Percentiles rank a stretch among this genome's conserved stretches.
phyloP scores from a whole-genome alignment of 805 yeast species.

The Pichia nakasei region DNA sequence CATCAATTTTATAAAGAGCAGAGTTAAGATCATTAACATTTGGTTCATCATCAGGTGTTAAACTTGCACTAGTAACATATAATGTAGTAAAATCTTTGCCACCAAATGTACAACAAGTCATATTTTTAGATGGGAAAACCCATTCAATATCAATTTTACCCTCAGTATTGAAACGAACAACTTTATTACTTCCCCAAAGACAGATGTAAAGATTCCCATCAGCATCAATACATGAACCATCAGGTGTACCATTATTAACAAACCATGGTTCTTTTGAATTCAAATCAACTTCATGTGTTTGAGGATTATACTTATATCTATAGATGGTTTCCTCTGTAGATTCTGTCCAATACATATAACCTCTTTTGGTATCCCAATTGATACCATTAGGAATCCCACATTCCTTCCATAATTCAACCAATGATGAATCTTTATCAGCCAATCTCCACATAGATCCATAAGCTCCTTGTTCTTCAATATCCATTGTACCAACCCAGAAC shows the following conservation, averaged over 20 bases:
- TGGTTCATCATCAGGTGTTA: constrained; percentile 22
- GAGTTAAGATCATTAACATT: constrained; percentile 49
- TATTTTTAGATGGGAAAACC: constrained; percentile 47
- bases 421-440: constrained; percentile 16
- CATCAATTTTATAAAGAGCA: constrained; percentile 39
- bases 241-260: constrained; percentile 44
- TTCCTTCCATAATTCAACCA: constrained; percentile 26
- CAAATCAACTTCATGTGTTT: constrained; percentile 25
- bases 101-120: constrained; percentile 64
- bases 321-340: constrained; percentile 40
- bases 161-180: constrained; percentile 41
- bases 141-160: constrained; percentile 47
- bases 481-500: constrained; percentile 77
- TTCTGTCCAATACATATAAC: constrained; percentile 44
- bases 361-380: constrained; percentile 37
- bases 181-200: constrained; percentile 51
- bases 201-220: constrained; percentile 54
- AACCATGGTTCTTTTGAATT: constrained; percentile 33
- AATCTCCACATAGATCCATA: constrained; percentile 47
- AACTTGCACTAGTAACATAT: constrained; percentile 60
- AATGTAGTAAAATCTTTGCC: constrained; percentile 50
- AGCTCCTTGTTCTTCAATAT: constrained; percentile 11
- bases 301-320: constrained; percentile 35
- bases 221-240: constrained; percentile 60
- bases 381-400: constrained; percentile 65